Evolutionary conservation across 495 filamentous ascomycete species (phyloP).

Genomic region (Trichoderma asperelloides): DNA sequence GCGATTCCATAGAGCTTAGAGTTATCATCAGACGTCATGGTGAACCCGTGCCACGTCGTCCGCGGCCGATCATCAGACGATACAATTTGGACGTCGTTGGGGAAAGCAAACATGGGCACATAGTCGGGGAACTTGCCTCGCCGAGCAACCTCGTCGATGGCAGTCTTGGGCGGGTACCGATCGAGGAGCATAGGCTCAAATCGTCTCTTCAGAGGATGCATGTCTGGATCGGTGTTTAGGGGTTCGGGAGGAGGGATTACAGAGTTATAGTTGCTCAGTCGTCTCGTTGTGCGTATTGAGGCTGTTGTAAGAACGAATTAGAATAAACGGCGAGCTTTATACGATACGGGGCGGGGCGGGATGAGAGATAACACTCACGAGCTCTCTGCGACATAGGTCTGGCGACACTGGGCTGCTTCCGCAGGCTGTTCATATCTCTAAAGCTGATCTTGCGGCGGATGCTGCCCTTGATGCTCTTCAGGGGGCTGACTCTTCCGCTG

Average conservation of each 20-base stretch:
- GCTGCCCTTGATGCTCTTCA: constrained; percentile 40
- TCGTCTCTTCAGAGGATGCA: constrained; percentile 87
- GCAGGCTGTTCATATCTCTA: constrained; percentile 89
- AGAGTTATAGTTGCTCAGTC: constrained; percentile 95
- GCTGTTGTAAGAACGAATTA: constrained; percentile 38
- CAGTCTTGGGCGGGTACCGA: constrained; percentile 77
- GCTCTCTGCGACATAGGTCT: constrained; percentile 32
- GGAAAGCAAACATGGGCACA: constrained; percentile 98
- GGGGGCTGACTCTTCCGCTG: constrained; percentile 37
- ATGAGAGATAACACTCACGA: constrained; percentile 40
- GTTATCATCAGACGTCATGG: constrained; percentile 90
- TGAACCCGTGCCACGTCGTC: constrained; percentile 97
- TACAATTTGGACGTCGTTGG: constrained; percentile 93
- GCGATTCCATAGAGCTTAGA: constrained; percentile 87
- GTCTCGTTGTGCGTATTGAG: constrained; percentile 79
- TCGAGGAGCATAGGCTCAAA: constrained; percentile 94
- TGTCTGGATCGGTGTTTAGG: constrained; percentile 77
- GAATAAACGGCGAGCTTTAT: not conserved
- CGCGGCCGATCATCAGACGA: constrained; percentile 88
- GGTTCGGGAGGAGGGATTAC: constrained; percentile 92
- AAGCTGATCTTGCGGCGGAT: constrained; percentile 81
- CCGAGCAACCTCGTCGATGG: constrained; percentile 68
- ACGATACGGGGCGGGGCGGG: not conserved
- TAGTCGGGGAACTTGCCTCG: constrained; percentile 92
- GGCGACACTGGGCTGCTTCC: constrained; percentile 56